Base-by-base conservation (phyloP, 441 rosid species). In the Geranium incanum region DNA sequence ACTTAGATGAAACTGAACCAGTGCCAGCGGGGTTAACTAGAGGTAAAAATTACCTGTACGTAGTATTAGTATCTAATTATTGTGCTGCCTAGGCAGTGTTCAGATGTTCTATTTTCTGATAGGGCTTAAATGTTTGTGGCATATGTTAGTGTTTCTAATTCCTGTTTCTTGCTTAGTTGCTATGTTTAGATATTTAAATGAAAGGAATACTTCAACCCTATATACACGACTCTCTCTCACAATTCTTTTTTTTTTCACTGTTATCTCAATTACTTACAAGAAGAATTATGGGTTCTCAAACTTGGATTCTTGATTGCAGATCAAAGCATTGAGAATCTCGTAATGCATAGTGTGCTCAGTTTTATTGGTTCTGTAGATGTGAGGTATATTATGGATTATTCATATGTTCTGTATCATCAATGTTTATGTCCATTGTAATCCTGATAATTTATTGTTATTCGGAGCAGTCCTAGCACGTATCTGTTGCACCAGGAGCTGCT, bases 401-500 rank as follows among this genome's bases (percentile, higher is more conserved):
- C 57, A 19, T 5, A 6, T 57, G 9, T 6, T 18, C 28, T 57
- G n/a, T 48, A 57, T 57, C 9, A 23, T 76, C 76, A 1, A 21
- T 67, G 68, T 74, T 57, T 71, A 23, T 70, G 13, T 76, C 28
- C n/a, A 37, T 70, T 73, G n/a, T 71, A 76, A 73, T 70, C 74
- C 78, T 81, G 72, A 80, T 77, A 13, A 70, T 75, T 66, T 64
- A 39, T 72, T 78, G 68, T 84, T 84, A 84, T 73, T 83, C 70
- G 79, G 75, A 84, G 23, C 73, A 95, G 99, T 77, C 83, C 88
- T 74, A 84, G 79, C 59, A 86, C 92, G 48, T 87, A 86, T 78
- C 75, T 82, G 73, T 81, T 91, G 77, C 98, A 95, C 82, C 97
- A 87, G 80, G 98, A 95, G 88, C 81, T 92, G 87, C 89, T 95